Evolutionary conservation across 1,284 basidiomycete species (phyloP).

Genomic region (Heliocybe sulcata): DNA sequence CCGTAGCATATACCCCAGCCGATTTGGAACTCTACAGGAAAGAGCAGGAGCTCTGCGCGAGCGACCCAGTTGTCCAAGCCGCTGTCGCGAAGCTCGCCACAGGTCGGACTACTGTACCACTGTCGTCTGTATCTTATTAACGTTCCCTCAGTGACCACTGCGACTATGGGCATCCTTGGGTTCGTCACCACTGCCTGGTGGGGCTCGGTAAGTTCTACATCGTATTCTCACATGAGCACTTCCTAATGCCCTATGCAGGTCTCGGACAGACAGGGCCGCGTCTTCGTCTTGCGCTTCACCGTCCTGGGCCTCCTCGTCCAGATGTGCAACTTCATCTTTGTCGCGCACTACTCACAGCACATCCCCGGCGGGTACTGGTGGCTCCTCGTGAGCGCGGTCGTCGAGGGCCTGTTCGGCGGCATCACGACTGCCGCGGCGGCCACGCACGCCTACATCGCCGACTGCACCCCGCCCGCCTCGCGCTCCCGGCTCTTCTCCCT

Average conservation of each 20-base stretch:
- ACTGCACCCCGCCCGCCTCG: conserved; percentile 23
- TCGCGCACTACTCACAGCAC: conserved; percentile 47
- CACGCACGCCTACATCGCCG: conserved; percentile 57
- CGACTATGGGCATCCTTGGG: conserved; percentile 65
- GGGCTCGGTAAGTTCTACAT: conserved; percentile 52
- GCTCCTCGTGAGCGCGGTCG: conserved; percentile 61
- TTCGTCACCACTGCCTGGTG: conserved; percentile 82
- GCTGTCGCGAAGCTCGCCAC: conserved; percentile 62
- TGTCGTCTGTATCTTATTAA: conserved; percentile 4
- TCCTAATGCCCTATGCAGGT: conserved; percentile 31
- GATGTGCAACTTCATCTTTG: conserved; percentile 64
- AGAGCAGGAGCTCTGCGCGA: conserved; percentile 39
- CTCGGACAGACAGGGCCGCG: conserved; percentile 78
- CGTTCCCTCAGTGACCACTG: conserved; percentile 41
- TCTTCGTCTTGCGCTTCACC: conserved; percentile 54
- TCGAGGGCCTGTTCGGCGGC: conserved; percentile 77
- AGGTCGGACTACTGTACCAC: conserved; percentile 31
- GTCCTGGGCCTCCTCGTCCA: conserved; percentile 57
- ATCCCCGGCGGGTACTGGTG: conserved; percentile 82
- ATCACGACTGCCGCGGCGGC: conserved; percentile 40
- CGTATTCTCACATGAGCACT: background rate
- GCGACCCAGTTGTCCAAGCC: conserved; percentile 68
- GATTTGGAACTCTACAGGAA: background rate
- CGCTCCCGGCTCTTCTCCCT: conserved; percentile 59
- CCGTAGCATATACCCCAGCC: background rate